A percentile compares a stretch with the other conserved stretches of the same genome.
Conservation (phyloP, 176 grass and related monocot species). For the Alloteropsis semialata region DNA sequence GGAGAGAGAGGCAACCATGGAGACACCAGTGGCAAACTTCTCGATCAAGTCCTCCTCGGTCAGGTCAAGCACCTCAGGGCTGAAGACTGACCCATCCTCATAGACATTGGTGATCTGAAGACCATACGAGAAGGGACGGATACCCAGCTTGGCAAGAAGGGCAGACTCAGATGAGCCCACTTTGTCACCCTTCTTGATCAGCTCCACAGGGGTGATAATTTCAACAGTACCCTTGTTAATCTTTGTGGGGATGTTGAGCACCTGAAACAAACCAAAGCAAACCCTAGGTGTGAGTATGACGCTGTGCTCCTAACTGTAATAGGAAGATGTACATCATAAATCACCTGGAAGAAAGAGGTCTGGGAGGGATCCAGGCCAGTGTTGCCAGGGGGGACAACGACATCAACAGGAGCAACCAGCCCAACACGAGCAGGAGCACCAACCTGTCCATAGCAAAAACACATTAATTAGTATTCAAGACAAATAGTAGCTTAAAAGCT, state of each 20-base stretch:
- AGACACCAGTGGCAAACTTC: constrained; percentile 63
- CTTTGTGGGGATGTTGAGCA: constrained; percentile 86
- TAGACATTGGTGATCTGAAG: constrained; percentile 62
- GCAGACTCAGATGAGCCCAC: constrained; percentile 84
- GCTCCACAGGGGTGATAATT: constrained; percentile 81
- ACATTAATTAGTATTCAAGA: too few species aligned
- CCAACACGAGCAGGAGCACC: constrained; percentile 90
- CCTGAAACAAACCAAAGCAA: constrained; percentile 38
- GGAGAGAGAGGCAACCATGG: constrained; percentile 69
- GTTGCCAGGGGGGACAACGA: constrained; percentile 77
- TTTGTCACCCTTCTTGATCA: constrained; percentile 80
- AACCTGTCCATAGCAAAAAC: constrained; percentile 37
- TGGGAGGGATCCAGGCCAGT: constrained; percentile 89
- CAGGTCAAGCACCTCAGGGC: constrained; percentile 85
- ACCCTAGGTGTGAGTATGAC: not conserved
- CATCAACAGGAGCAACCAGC: constrained; percentile 76
- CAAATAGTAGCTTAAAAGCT: too few species aligned
- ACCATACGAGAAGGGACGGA: constrained; percentile 80
- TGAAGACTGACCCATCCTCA: constrained; percentile 72
- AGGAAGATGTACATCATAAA: too few species aligned
- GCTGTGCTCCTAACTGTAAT: not conserved
- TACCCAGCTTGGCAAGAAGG: constrained; percentile 69
- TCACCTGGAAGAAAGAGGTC: constrained; percentile 91
- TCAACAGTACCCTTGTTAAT: constrained; percentile 95
- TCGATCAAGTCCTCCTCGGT: constrained; percentile 58